These are phyloP conservation scores for Sisymbrium altissimum DNA, from an alignment of 345 rosid species.

Conservation along the genomic window DNA sequence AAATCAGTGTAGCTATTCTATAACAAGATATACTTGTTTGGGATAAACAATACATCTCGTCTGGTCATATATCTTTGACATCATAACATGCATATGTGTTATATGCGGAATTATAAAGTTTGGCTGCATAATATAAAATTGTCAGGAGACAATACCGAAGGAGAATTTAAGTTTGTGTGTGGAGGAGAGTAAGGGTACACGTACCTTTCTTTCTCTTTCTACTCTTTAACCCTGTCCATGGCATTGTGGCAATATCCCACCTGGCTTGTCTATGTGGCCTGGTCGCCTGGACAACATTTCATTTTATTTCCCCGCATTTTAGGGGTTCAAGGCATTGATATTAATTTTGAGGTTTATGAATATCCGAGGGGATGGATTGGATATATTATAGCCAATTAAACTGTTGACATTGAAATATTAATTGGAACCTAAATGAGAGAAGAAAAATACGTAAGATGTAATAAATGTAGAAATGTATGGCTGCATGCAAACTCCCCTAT, in stretches of 20 bases:
- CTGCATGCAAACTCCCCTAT: conserved; percentile 25
- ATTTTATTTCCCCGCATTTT: neutral
- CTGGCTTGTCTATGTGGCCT: conserved; percentile 15
- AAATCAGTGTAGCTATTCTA: neutral
- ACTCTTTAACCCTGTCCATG: neutral
- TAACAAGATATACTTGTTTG: neutral
- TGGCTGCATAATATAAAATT: neutral
- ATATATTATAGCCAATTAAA: neutral
- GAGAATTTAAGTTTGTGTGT: neutral
- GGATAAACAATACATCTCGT: conserved; percentile 2
- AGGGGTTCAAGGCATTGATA: no score
- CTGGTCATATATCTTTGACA: neutral
- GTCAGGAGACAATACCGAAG: conserved; percentile 20
- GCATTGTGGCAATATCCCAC: neutral
- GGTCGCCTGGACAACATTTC: neutral
- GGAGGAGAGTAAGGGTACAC: conserved; percentile 3
- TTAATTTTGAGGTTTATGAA: neutral
- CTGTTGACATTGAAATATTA: neutral
- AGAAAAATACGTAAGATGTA: neutral
- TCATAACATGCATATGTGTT: no score
- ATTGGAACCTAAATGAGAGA: neutral
- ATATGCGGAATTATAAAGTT: neutral
- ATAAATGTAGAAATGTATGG: conserved; percentile 1
- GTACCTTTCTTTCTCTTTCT: neutral
- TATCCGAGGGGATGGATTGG: neutral